Evolutionary conservation across 2,329 filamentous ascomycete species (phyloP).

Genomic region (Daldinia eschscholtzii): DNA sequence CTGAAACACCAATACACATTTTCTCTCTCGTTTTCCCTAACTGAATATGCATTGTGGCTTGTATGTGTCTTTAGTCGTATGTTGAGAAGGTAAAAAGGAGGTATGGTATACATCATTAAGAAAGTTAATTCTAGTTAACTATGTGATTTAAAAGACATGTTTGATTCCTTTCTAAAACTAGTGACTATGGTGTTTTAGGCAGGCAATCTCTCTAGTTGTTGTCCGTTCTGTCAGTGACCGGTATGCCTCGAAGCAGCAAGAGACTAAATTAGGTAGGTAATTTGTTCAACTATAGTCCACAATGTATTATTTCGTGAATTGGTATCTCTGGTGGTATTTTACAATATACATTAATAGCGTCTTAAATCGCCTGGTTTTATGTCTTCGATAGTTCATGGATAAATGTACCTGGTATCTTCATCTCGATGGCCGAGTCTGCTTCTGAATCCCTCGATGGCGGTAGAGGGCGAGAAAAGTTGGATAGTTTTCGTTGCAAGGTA

Average conservation of each 20-base stretch:
- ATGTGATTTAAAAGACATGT: no score
- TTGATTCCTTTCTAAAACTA: no score
- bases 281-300: background rate
- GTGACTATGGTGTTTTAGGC: background rate
- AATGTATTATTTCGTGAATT: background rate
- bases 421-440: constrained; percentile 31
- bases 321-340: background rate
- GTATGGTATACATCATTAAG: no score
- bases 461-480: constrained; percentile 48
- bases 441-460: constrained; percentile 27
- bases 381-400: constrained; percentile 14
- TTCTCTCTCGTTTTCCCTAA: no score
- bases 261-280: background rate
- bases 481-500: constrained; percentile 37
- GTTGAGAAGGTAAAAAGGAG: no score
- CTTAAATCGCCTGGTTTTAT: background rate
- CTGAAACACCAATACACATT: no score
- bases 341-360: constrained; percentile 37
- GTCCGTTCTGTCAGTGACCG: background rate
- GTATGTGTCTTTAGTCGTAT: no score
- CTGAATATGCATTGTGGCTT: no score
- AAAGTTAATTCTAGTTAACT: no score
- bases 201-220: background rate
- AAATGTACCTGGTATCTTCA: constrained; percentile 32
- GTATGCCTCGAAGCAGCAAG: background rate